Base-by-base conservation (phyloP, 2,329 filamentous ascomycete species). In the Pseudogymnoascus sp. region DNA sequence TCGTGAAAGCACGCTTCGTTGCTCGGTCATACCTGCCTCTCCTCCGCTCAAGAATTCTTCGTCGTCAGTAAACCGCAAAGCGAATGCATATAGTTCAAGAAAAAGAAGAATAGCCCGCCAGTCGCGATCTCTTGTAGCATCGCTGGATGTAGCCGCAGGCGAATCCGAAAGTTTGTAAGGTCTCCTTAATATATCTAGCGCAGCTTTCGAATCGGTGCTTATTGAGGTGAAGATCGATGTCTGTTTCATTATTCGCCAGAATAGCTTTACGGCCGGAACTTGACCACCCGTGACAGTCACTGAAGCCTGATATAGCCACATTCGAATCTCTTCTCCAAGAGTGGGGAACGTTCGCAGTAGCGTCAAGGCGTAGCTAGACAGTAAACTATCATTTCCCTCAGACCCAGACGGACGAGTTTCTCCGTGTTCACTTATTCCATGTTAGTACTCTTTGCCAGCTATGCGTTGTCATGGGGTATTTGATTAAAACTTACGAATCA, bases 61-160 rank as follows among this genome's bases (percentile, higher is more conserved):
- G 67, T 99, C 95, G 69, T 99, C 95, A 73, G 93, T 96, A 35
- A 97, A 85, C 69, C 95, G 89, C 11, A 97, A 79, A 2, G 97
- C 86, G 72, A 97, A 97, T 1, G 89, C 91, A 73, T 97, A 99
- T 0, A 99, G 82, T 70, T 99, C 95, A 5, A 99, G 81, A 72
- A 99, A 97, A 0, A 99, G 82, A 0, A 97, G 79, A 44, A 96
- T 85, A 1, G 95, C 87, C 16, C 89, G 87, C 95, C 95, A 99
- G 72, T 97, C 91, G 68, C 69, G 66, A 63, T 73, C 71, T 64
- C 67, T 69, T 8, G 40, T 44, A 61, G 44, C 42, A 61, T 70
- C 66, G 29, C 56, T 56, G 14, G 50, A 56, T n/a, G n/a, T 14
- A 56, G 29, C 29, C 29, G 10, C 29, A 19, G 29, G 29, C 16